A percentile compares a stretch with the other conserved stretches of the same genome.
Evolutionary conservation across 306 rosid species (phyloP).

Genomic region (Castanospermum australe): DNA sequence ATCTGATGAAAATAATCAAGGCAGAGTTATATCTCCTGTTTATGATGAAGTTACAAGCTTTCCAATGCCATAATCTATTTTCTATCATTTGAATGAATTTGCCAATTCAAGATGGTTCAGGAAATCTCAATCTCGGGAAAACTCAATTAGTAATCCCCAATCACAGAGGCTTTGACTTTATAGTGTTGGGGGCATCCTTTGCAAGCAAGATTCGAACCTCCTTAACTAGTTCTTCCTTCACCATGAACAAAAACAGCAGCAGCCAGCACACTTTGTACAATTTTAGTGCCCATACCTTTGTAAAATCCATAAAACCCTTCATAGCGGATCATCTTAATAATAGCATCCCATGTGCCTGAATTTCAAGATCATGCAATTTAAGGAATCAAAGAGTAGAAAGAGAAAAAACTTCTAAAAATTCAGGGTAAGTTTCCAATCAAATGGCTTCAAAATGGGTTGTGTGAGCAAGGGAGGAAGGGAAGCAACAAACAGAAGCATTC

Average conservation of each 20-base stretch:
- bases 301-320: conserved; percentile 86
- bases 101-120: conserved; percentile 18
- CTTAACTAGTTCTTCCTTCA: conserved; percentile 87
- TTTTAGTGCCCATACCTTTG: conserved; percentile 94
- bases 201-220: conserved; percentile 64
- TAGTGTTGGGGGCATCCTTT: conserved; percentile 33
- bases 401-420: background rate
- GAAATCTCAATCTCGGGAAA: conserved; percentile 13
- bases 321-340: conserved; percentile 77
- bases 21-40: background rate
- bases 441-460: background rate
- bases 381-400: background rate
- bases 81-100: conserved; percentile 28
- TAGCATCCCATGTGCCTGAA: conserved; percentile 89
- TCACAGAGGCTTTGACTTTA: conserved; percentile 53
- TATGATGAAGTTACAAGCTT: background rate
- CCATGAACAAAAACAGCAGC: conserved; percentile 92
- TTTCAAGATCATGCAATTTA: conserved; percentile 7
- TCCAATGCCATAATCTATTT: conserved; percentile 25
- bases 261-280: conserved; percentile 91
- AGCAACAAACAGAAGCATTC: background rate
- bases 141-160: conserved; percentile 15
- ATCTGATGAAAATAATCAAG: background rate
- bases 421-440: background rate
- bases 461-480: background rate